These are phyloP conservation scores for Gypsophila paniculata DNA, from an alignment of 179 eudicot species.

Conservation along the genomic window DNA sequence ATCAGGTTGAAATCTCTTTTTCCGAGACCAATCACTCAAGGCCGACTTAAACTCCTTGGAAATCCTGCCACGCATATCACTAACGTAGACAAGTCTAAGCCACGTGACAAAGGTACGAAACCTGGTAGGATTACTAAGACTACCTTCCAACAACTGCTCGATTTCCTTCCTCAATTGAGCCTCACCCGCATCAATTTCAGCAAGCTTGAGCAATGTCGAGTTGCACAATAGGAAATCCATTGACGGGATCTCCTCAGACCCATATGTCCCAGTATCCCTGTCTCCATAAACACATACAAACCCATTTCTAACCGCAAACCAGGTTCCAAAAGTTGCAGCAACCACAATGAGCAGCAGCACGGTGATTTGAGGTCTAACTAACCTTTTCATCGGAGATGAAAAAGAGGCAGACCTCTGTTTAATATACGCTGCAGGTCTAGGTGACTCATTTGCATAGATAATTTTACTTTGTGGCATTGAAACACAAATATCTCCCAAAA, in stretches of 20 bases:
- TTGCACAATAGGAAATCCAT: conserved; percentile 40
- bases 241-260: background rate
- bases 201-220: conserved; percentile 53
- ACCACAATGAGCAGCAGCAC: conserved; percentile 35
- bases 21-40: conserved; percentile 57
- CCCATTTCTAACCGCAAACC: conserved; percentile 32
- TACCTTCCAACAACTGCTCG: conserved; percentile 53
- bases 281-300: conserved; percentile 32
- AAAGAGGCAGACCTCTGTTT: conserved; percentile 6
- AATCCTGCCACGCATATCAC: conserved; percentile 29
- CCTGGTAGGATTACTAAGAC: conserved; percentile 31
- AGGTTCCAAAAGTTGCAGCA: conserved; percentile 38
- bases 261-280: conserved; percentile 12
- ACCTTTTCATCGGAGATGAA: conserved; percentile 46
- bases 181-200: conserved; percentile 56
- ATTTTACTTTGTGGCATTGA: no score
- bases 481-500: no score
- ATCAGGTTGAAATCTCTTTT: conserved; percentile 39
- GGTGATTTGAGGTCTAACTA: conserved; percentile 42
- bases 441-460: no score
- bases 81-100: conserved; percentile 27
- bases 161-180: conserved; percentile 41
- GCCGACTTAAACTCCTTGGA: conserved; percentile 44
- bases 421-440: no score
- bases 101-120: conserved; percentile 31